Evolutionary conservation across 805 yeast genomes (phyloP).

Genomic region (Torulaspora franciscae): DNA sequence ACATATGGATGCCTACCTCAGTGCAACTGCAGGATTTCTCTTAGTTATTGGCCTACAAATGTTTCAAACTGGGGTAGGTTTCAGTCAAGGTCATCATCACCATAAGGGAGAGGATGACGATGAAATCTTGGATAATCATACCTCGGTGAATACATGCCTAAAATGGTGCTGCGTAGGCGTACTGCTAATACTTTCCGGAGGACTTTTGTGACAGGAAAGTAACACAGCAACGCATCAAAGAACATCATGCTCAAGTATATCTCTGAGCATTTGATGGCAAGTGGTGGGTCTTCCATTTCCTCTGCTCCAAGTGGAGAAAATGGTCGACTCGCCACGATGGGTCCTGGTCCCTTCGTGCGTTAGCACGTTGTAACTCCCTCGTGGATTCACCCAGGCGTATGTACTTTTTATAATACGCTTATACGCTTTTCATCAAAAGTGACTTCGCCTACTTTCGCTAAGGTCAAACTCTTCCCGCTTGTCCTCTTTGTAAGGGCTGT

Average conservation of each 20-base stretch:
- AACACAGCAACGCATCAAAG: too few relatives aligned
- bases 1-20: constrained; percentile 45
- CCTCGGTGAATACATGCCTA: constrained; percentile 34
- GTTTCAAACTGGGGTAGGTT: constrained; percentile 76
- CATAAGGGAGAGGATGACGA: constrained; percentile 28
- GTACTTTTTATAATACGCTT: neutral
- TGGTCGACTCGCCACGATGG: too few relatives aligned
- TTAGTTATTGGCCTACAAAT: constrained; percentile 77
- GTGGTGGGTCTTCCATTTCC: too few relatives aligned
- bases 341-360: too few relatives aligned
- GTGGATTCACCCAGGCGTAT: too few relatives aligned
- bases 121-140: constrained; percentile 27
- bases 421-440: neutral
- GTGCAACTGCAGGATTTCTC: constrained; percentile 78
- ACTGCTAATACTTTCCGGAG: constrained; percentile 29
- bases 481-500: neutral
- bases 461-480: constrained; percentile 3
- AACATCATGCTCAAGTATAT: too few relatives aligned
- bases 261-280: too few relatives aligned
- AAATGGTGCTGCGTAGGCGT: constrained; percentile 37
- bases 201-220: too few relatives aligned
- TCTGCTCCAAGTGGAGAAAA: too few relatives aligned
- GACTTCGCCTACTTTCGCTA: neutral
- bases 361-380: too few relatives aligned
- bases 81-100: constrained; percentile 62